Base-by-base conservation (phyloP, 371 early-diverging fungal genomes). In the Lichtheimia corymbifera region DNA sequence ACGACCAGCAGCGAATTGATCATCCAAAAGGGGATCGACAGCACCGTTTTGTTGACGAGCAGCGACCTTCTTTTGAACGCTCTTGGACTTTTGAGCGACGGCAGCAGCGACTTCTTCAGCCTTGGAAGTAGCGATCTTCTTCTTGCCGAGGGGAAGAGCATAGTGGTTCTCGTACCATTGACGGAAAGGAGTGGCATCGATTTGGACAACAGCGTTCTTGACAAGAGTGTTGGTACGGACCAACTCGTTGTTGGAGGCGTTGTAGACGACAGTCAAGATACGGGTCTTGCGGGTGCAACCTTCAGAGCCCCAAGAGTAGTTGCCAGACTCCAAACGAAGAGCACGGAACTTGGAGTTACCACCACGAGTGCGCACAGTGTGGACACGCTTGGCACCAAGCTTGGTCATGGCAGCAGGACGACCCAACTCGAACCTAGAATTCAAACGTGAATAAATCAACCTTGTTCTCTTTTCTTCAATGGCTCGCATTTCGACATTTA, bases 161-260 rank as follows among this genome's bases (percentile, higher is more conserved):
- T 97, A 97, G 88, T 97, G 96, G 65, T 91, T 79, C 85, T 97
- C 97, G 80, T 94, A 97, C 94, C 96, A 97, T 80, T 97, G 97
- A 72, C 95, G 92, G 94, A 98, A 98, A 63, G 97, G 97, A 67
- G 97, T 93, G 75, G 99, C 97, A 84, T 97, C 97, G 71, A 99
- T 89, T 83, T 99, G 97, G 65, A 99, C 92, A 70, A 99, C 93
- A 76, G 94, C 90, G 70, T 95, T 91, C 92, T 99, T 99, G 61
- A 99, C 99, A 55, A 99, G 89, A 63, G 99, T 99, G 91, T 99
- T 99, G 83, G 99, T 99, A 79, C 99, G 96, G 81, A 99, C 98
- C 77, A 99, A 88, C 85, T 99, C 99, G 93, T 99, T 99, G 95
- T 95, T 97, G 83, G 97, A 93, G 72, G 99, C 93, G 87, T 99